These are phyloP conservation scores for Nannizziopsis arthrosporioides DNA, from an alignment of 2,329 filamentous ascomycete genomes.

Conservation along the genomic window DNA sequence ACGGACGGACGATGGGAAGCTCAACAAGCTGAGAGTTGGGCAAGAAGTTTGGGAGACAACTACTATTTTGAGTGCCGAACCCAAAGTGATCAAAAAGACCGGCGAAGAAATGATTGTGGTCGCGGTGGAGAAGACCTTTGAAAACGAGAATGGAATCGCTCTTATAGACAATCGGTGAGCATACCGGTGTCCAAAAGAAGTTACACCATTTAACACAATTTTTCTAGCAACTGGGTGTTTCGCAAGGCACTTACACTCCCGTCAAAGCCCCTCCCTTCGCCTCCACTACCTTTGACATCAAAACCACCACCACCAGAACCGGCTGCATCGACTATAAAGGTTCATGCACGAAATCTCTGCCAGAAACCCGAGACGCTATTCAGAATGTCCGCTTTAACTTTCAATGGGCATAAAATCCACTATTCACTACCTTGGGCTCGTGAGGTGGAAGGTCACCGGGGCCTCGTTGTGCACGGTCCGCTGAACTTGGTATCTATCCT, in stretches of 20 bases:
- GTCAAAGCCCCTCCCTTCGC: conserved; percentile 6
- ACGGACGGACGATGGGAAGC: conserved; percentile 20
- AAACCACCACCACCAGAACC: conserved; percentile 13
- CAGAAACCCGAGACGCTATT: conserved; percentile 34
- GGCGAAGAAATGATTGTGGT: conserved; percentile 55
- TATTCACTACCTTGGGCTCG: conserved; percentile 35
- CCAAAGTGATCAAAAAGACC: conserved; percentile 44
- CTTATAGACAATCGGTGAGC: conserved; percentile 44
- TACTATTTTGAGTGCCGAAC: conserved; percentile 41
- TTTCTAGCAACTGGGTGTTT: conserved; percentile 36
- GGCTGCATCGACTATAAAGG: conserved; percentile 18
- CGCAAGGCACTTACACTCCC: conserved; percentile 28
- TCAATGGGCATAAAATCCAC: conserved; percentile 37
- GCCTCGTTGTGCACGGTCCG: conserved; percentile 35
- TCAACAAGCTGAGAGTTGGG: conserved; percentile 41
- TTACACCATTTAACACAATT: not conserved
- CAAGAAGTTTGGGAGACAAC: conserved; percentile 48
- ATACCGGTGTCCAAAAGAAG: not conserved
- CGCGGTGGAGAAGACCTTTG: conserved; percentile 50
- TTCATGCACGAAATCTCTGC: conserved; percentile 25
- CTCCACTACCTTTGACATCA: conserved; percentile 4
- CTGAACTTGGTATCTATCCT: conserved; percentile 35
- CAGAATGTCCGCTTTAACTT: conserved; percentile 35
- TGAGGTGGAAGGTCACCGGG: conserved; percentile 33
- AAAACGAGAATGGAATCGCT: conserved; percentile 40